Evolutionary conservation across 805 yeast species (phyloP), one percentile per base, ranked within the genome.

Genomic region (Metschnikowia corniflorae): DNA sequence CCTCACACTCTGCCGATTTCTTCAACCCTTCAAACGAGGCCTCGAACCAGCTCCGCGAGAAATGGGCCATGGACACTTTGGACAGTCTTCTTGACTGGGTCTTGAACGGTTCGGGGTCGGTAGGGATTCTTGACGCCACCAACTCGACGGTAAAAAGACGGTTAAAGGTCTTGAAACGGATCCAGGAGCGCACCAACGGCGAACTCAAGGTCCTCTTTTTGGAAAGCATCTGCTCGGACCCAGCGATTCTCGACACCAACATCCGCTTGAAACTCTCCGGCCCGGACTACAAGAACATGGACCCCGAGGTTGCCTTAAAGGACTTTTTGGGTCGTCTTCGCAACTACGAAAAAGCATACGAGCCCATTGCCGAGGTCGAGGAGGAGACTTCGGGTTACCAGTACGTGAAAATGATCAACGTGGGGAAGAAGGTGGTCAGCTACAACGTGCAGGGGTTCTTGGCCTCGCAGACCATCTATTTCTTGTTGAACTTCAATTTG

Each of bases 61-160:
- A 83, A 58, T 93, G 97, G 97, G 98, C 98, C 0, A 80, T 83
- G 78, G 95, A 91, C 46, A 91, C 98, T 0, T 65, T 91, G 39
- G 91, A 87, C 42, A 84, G 82, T 51, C 62, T 91, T 37, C 65
- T 91, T 23, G 91, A 89, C 49, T 89, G 86, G 60, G 73, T 93
- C 4, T 57, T 88, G 31, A 71, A 77, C 10, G 94, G 87, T 0
- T 77, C 80, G 21, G 97, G 97, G 2, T 80, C 89, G 5, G 96
- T 91, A 7, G 98, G 97, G 2, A 86, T 91, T 7, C 83, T 84
- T 57, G 94, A 84, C 61, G 93, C 93, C 1, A 84, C 94, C 1
- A 84, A 84, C 54, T 78, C 86, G 3, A 84, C 89, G 2, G 80
- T 72, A 44, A 56, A 57, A n/a, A 69, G 94, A 48, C 66, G 94